Evolutionary conservation across 768 basidiomycete genomes (phyloP).

Genomic region (Phaeotremella fagi): DNA sequence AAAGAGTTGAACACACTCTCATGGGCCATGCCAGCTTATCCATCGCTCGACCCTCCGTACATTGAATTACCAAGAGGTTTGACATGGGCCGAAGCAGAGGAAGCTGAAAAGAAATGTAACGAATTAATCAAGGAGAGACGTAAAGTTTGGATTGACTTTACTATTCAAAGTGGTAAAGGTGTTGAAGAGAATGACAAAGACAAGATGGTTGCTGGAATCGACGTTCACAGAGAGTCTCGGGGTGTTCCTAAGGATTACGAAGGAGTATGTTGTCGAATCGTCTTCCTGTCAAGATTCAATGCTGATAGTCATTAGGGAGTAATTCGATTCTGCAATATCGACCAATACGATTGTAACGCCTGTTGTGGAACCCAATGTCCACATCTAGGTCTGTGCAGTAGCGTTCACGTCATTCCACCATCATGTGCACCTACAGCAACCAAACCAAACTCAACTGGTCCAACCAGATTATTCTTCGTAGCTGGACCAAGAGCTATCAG

Average conservation of each 20-base stretch:
- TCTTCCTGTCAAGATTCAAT: neutral
- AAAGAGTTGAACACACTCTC: constrained; percentile 38
- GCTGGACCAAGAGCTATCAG: constrained; percentile 70
- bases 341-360: constrained; percentile 62
- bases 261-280: constrained; percentile 20
- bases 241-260: constrained; percentile 46
- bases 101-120: constrained; percentile 40
- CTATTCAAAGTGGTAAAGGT: constrained; percentile 23
- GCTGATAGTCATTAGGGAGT: no score
- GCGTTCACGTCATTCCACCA: constrained; percentile 76
- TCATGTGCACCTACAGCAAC: constrained; percentile 54
- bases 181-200: constrained; percentile 13
- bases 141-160: constrained; percentile 44
- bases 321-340: constrained; percentile 71
- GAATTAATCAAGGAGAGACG: constrained; percentile 28
- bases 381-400: constrained; percentile 60
- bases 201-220: constrained; percentile 8
- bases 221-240: constrained; percentile 32
- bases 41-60: constrained; percentile 43
- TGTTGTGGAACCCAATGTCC: constrained; percentile 42
- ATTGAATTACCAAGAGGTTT: constrained; percentile 41
- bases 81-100: constrained; percentile 33
- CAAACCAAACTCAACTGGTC: constrained; percentile 67
- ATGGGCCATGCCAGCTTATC: constrained; percentile 42
- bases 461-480: constrained; percentile 71